phyloP scores from a whole-genome alignment of 768 basidiomycete species.

The Boletus insuetus region DNA sequence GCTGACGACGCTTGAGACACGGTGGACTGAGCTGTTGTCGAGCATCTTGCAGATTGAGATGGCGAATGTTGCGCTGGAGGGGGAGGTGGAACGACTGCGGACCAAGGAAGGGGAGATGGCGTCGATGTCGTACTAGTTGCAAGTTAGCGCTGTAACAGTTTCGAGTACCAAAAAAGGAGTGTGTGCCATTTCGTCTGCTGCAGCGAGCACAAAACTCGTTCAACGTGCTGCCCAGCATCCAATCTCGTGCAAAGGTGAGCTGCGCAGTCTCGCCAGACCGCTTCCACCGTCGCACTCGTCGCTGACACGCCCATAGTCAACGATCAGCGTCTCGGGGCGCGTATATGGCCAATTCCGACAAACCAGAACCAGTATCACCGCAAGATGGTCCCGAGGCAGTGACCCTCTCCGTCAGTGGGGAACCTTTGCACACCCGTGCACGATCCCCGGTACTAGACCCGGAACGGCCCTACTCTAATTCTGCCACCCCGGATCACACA shows the following conservation, averaged over 20 bases:
- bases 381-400: conserved; percentile 22
- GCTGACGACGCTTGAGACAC: conserved; percentile 75
- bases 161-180: conserved; percentile 25
- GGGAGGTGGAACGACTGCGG: conserved; percentile 64
- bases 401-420: background rate
- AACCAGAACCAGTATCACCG: conserved; percentile 41
- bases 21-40: conserved; percentile 93
- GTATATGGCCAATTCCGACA: conserved; percentile 65
- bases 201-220: conserved; percentile 1
- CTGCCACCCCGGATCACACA: conserved; percentile 18
- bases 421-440: conserved; percentile 8
- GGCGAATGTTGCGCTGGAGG: conserved; percentile 87
- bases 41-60: conserved; percentile 91
- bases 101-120: conserved; percentile 61
- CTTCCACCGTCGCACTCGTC: background rate
- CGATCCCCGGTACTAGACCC: conserved; percentile 17
- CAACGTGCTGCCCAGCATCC: background rate
- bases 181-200: conserved; percentile 15
- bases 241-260: background rate
- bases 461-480: conserved; percentile 9
- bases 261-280: no score
- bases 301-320: conserved; percentile 5
- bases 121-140: conserved; percentile 29
- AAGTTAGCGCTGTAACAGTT: background rate
- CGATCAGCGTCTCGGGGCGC: conserved; percentile 41